These are phyloP conservation scores for Ophiocordyceps unilateralis DNA, from an alignment of 2,329 filamentous ascomycete genomes.

Conservation along the genomic window DNA sequence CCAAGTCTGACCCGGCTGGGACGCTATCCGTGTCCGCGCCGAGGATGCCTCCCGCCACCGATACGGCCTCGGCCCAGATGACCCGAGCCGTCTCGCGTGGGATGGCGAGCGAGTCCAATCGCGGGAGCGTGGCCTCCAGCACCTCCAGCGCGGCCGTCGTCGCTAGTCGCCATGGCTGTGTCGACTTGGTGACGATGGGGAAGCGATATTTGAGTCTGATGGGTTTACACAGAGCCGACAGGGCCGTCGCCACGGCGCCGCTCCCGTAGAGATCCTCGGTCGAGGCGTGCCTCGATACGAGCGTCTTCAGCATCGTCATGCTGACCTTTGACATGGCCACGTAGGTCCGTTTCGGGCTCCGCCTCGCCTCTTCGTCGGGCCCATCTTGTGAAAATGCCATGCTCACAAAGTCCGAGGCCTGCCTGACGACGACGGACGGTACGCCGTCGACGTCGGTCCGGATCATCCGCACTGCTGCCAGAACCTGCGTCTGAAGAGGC, in stretches of 20 bases:
- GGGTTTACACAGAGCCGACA: conserved; percentile 51
- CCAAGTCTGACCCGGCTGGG: conserved; percentile 28
- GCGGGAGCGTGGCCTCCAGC: conserved; percentile 46
- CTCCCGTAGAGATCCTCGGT: conserved; percentile 53
- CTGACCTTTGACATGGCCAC: conserved; percentile 75
- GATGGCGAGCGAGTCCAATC: conserved; percentile 32
- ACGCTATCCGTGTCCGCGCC: conserved; percentile 40
- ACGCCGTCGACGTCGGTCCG: conserved; percentile 47
- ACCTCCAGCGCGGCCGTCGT: conserved; percentile 55
- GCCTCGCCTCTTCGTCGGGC: conserved; percentile 12
- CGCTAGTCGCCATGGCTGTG: conserved; percentile 63
- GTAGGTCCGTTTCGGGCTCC: conserved; percentile 50
- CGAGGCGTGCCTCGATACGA: conserved; percentile 40
- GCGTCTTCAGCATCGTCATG: conserved; percentile 49
- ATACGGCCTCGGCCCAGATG: conserved; percentile 56
- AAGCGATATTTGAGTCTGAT: conserved; percentile 72
- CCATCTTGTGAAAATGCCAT: conserved; percentile 42
- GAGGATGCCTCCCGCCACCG: conserved; percentile 51
- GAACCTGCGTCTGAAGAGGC: conserved; percentile 50
- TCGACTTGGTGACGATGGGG: conserved; percentile 49
- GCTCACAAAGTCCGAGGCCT: conserved; percentile 53
- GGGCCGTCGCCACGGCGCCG: conserved; percentile 44
- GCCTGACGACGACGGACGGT: conserved; percentile 48
- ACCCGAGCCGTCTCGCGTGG: conserved; percentile 27
- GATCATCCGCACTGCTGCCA: conserved; percentile 51